Conservation (phyloP, 768 basidiomycete species). For the Suillus brevipes region DNA sequence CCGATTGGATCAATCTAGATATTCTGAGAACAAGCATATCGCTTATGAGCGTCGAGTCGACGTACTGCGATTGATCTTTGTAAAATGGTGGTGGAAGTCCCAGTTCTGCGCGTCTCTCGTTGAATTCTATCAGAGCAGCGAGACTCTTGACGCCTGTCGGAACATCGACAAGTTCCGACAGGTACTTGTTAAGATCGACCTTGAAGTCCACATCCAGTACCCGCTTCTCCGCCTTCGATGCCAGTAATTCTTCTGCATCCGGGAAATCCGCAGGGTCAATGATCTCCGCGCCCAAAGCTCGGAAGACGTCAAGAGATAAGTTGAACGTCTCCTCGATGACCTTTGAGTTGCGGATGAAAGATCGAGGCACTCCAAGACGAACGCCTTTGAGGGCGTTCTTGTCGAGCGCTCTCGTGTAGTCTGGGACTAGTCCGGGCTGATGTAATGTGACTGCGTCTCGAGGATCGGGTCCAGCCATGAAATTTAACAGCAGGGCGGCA, state of each 20-base stretch:
- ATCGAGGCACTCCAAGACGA: background rate
- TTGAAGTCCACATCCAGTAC: slow-evolving; percentile 62
- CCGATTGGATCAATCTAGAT: background rate
- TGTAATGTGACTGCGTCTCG: background rate
- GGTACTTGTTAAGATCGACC: slow-evolving; percentile 46
- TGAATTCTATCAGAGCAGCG: slow-evolving; percentile 59
- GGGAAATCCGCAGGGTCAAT: slow-evolving; percentile 64
- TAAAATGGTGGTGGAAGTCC: slow-evolving; percentile 43
- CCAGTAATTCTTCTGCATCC: slow-evolving; percentile 39
- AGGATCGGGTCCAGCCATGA: background rate
- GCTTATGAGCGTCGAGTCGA: slow-evolving; percentile 2
- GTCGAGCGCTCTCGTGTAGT: background rate
- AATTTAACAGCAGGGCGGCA: background rate
- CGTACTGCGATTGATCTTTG: slow-evolving; percentile 37
- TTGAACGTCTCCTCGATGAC: background rate
- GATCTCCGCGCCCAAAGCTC: background rate
- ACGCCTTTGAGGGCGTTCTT: background rate
- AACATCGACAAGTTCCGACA: slow-evolving; percentile 46
- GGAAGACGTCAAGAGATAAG: background rate
- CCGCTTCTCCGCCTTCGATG: slow-evolving; percentile 52
- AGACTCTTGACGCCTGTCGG: slow-evolving; percentile 61
- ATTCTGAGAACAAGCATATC: background rate
- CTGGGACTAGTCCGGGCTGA: background rate
- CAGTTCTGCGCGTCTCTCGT: slow-evolving; percentile 49
- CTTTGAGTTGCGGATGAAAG: background rate